phyloP scores from a whole-genome alignment of 257 asterid species.

The Gynochthodes officinalis region DNA sequence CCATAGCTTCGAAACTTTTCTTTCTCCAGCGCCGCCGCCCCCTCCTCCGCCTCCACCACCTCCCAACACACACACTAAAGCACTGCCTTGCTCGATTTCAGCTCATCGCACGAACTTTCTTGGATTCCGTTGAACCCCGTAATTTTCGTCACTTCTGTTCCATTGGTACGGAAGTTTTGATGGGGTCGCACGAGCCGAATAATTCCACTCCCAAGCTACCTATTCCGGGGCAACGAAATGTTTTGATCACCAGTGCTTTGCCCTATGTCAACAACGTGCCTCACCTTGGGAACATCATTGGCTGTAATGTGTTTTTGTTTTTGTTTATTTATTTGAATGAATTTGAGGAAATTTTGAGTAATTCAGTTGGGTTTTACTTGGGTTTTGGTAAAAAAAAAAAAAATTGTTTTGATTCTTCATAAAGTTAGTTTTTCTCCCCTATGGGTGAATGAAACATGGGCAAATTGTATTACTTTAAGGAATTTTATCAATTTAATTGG shows the following conservation, averaged over 20 bases:
- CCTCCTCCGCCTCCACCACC: background rate
- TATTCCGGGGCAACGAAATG: constrained; percentile 67
- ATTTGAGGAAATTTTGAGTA: background rate
- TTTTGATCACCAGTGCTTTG: constrained; percentile 87
- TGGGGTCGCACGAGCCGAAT: background rate
- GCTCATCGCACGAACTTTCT: background rate
- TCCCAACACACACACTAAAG: background rate
- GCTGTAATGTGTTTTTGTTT: constrained; percentile 40
- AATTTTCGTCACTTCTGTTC: background rate
- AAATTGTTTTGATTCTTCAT: background rate
- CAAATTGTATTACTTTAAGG: background rate
- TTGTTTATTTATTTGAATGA: background rate
- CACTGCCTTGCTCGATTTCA: background rate
- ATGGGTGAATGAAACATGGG: background rate
- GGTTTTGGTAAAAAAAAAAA: too few species aligned
- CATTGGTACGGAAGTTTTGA: too few species aligned
- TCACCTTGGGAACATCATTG: constrained; percentile 96
- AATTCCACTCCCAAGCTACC: constrained; percentile 53
- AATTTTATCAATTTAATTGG: background rate
- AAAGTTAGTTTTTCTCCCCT: background rate
- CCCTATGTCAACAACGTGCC: constrained; percentile 98
- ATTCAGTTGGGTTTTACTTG: background rate
- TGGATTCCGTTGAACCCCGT: background rate
- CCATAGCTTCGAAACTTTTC: background rate
- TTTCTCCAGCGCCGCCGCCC: background rate